Percentiles rank a stretch among this genome's conserved stretches.
Conservation (phyloP, 2,329 filamentous ascomycete genomes). For the Rutstroemia sp. region DNA sequence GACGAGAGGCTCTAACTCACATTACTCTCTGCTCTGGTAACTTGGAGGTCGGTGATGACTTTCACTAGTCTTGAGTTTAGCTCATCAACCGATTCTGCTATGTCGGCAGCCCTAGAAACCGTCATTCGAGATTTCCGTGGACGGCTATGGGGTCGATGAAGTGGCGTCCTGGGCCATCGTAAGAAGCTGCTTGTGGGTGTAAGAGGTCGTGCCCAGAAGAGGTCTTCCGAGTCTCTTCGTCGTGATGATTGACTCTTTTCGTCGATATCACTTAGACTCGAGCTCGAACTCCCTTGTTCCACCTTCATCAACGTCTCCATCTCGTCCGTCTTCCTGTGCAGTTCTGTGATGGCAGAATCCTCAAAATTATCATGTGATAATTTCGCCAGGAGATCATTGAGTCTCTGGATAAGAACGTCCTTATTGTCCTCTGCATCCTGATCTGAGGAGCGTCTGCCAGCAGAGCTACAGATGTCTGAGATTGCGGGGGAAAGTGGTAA, state of each 20-base stretch:
- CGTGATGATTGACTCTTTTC: background rate
- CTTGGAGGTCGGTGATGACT: conserved; percentile 43
- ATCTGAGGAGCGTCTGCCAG: background rate
- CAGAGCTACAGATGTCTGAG: background rate
- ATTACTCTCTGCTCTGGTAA: conserved; percentile 52
- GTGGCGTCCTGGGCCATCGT: background rate
- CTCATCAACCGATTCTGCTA: conserved; percentile 35
- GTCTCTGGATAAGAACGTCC: conserved; percentile 28
- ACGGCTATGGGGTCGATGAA: background rate
- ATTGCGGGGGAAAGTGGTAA: conserved; percentile 14
- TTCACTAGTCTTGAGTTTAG: conserved; percentile 44
- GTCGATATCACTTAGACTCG: background rate
- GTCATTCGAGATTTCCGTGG: conserved; percentile 2
- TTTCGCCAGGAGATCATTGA: conserved; percentile 29
- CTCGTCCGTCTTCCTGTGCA: conserved; percentile 32
- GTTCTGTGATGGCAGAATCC: conserved; percentile 24
- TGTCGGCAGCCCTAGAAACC: conserved; percentile 29
- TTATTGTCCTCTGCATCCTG: conserved; percentile 26
- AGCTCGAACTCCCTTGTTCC: conserved; percentile 9
- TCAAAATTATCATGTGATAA: conserved; percentile 25
- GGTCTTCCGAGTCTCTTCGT: conserved; percentile 13
- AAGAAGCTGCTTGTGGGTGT: conserved; percentile 19
- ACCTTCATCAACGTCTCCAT: conserved; percentile 29
- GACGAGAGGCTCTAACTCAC: conserved; percentile 31
- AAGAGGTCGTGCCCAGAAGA: conserved; percentile 22